These are phyloP conservation scores for Spirogloea muscicola DNA, from an alignment of 139 green algal genomes.

Conservation along the genomic window DNA sequence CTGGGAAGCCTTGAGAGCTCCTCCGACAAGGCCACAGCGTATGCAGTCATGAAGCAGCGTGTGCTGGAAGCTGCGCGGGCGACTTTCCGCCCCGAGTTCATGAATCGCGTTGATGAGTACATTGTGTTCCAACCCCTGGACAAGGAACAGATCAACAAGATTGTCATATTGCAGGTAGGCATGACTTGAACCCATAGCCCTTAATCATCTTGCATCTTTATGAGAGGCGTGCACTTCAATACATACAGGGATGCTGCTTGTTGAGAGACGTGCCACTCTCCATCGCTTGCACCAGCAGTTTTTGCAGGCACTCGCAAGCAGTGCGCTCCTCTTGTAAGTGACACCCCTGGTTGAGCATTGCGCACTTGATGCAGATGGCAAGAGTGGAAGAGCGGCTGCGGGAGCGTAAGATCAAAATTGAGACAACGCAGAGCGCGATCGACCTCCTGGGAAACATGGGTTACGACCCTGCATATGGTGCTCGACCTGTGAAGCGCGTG, in stretches of 20 bases:
- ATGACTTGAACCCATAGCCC: too few relatives aligned
- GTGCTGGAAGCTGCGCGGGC: conserved; percentile 66
- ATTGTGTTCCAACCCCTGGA: conserved; percentile 88
- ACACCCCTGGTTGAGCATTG: too few relatives aligned
- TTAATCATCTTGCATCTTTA: too few relatives aligned
- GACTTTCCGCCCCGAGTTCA: conserved; percentile 93
- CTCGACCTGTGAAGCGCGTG: conserved; percentile 93
- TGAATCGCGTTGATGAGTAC: conserved; percentile 97
- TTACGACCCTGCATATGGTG: conserved; percentile 91
- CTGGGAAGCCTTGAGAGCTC: conserved; percentile 53
- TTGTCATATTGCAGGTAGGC: conserved; percentile 66
- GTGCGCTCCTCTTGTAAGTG: too few relatives aligned
- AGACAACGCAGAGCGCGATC: conserved; percentile 61
- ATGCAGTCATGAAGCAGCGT: conserved; percentile 32
- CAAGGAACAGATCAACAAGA: conserved; percentile 70
- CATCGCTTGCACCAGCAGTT: too few relatives aligned
- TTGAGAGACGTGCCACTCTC: too few relatives aligned
- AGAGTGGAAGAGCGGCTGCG: conserved; percentile 69
- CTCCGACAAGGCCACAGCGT: too few relatives aligned
- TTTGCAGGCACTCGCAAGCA: too few relatives aligned
- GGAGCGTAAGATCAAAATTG: conserved; percentile 84
- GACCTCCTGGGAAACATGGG: conserved; percentile 70
- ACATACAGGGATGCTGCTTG: too few relatives aligned
- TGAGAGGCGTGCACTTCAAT: too few relatives aligned
- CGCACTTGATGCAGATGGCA: conserved; percentile 50